A percentile compares a stretch with the other conserved stretches of the same genome.
Conservation (phyloP, 768 basidiomycete species). For the Naganishia friedmannii region DNA sequence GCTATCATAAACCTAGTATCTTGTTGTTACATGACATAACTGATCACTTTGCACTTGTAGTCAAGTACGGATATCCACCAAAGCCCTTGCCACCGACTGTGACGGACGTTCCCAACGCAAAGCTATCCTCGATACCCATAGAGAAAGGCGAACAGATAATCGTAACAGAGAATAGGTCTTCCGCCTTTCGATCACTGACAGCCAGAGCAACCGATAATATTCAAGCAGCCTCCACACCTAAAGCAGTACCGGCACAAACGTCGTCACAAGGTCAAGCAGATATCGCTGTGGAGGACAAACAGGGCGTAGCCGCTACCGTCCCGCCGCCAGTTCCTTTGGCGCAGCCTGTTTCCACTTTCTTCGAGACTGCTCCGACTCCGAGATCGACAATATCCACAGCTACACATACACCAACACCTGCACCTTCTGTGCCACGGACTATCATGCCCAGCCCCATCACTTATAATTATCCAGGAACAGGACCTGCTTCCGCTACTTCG, state of each 20-base stretch:
- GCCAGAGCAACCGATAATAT: neutral
- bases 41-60: conserved; percentile 29
- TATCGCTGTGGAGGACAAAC: neutral
- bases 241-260: neutral
- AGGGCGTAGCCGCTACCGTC: neutral
- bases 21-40: conserved; percentile 1
- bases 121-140: conserved; percentile 73
- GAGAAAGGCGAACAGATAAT: conserved; percentile 80
- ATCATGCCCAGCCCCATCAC: conserved; percentile 11
- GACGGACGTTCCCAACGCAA: conserved; percentile 59
- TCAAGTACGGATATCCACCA: conserved; percentile 73
- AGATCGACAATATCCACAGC: conserved; percentile 36
- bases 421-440: conserved; percentile 6
- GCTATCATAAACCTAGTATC: neutral
- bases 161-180: conserved; percentile 56
- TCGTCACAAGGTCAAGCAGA: neutral
- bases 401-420: conserved; percentile 12
- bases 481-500: neutral
- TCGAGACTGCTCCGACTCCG: conserved; percentile 19
- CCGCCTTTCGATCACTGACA: too few relatives aligned
- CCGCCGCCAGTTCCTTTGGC: conserved; percentile 24
- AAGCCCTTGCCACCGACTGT: conserved; percentile 58
- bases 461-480: conserved; percentile 14
- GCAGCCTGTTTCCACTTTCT: conserved; percentile 11
- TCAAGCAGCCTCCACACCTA: neutral